Evolutionary conservation across 306 rosid genomes (phyloP).

Genomic region (Canavalia ensiformis): DNA sequence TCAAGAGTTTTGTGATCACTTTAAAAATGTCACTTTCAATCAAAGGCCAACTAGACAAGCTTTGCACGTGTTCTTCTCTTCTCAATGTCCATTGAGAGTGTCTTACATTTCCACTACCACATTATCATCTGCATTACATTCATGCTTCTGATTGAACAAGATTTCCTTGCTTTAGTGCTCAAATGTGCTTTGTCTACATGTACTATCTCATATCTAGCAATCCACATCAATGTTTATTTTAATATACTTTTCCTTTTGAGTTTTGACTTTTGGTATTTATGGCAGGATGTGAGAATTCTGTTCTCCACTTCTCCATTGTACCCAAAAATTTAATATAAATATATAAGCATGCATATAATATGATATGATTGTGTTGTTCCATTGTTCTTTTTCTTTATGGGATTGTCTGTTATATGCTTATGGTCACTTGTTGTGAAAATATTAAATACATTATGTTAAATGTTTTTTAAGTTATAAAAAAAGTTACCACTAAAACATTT

Average conservation of each 20-base stretch:
- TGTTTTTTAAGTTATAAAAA: too few species aligned
- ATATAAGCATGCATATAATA: too few species aligned
- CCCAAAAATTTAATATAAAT: neutral
- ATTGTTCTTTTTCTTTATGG: too few species aligned
- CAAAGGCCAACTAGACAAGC: slow-evolving; percentile 34
- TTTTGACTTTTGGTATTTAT: neutral
- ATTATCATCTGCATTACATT: slow-evolving; percentile 2
- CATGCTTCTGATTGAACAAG: neutral
- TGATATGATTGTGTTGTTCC: too few species aligned
- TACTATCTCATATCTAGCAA: neutral
- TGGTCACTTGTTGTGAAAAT: too few species aligned
- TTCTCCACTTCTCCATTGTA: neutral
- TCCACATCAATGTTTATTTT: slow-evolving; percentile 5
- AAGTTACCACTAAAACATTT: too few species aligned
- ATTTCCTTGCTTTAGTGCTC: slow-evolving; percentile 8
- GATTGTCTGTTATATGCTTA: too few species aligned
- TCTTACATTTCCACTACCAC: slow-evolving; percentile 38
- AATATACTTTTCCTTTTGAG: neutral
- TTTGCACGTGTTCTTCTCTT: slow-evolving; percentile 39
- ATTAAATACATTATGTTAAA: too few species aligned
- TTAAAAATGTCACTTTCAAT: slow-evolving; percentile 39
- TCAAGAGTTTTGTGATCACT: slow-evolving; percentile 29
- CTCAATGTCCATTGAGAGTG: slow-evolving; percentile 15
- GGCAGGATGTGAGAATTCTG: neutral
- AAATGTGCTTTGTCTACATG: neutral